These are phyloP conservation scores for Salix exigua DNA, from an alignment of 345 rosid species.

Conservation along the genomic window DNA sequence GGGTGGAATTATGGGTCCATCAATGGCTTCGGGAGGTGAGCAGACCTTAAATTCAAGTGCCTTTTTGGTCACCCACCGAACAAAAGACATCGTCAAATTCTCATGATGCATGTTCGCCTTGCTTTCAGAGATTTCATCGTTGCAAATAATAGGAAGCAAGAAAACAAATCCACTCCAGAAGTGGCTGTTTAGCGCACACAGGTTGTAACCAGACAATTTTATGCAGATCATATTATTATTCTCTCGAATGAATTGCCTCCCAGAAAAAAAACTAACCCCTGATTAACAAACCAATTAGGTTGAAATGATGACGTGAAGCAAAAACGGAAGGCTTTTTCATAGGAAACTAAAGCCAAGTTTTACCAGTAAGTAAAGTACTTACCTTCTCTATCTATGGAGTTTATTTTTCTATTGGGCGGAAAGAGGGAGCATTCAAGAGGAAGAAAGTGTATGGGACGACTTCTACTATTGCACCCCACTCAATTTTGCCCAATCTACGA, in stretches of 20 bases:
- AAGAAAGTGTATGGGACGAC: background rate
- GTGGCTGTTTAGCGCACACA: no score
- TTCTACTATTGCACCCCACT: constrained; percentile 1
- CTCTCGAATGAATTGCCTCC: no score
- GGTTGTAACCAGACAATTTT: no score
- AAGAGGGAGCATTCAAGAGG: background rate
- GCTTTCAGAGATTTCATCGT: no score
- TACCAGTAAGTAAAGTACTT: no score
- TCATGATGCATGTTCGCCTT: background rate
- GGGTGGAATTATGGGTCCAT: background rate
- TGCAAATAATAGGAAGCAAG: no score
- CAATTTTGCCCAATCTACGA: constrained; percentile 63
- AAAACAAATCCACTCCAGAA: no score
- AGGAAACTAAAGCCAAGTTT: no score
- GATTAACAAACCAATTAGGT: background rate
- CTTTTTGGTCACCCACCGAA: background rate
- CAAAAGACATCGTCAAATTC: no score
- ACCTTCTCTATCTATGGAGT: background rate
- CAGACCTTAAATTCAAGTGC: background rate
- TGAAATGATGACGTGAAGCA: background rate
- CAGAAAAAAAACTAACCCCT: no score
- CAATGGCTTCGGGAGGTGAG: background rate
- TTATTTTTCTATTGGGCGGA: no score
- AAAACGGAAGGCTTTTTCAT: background rate
- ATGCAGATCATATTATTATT: no score